Evolutionary conservation across 2,329 filamentous ascomycete genomes (phyloP).

Genomic region (Colletotrichum neosansevieriae): DNA sequence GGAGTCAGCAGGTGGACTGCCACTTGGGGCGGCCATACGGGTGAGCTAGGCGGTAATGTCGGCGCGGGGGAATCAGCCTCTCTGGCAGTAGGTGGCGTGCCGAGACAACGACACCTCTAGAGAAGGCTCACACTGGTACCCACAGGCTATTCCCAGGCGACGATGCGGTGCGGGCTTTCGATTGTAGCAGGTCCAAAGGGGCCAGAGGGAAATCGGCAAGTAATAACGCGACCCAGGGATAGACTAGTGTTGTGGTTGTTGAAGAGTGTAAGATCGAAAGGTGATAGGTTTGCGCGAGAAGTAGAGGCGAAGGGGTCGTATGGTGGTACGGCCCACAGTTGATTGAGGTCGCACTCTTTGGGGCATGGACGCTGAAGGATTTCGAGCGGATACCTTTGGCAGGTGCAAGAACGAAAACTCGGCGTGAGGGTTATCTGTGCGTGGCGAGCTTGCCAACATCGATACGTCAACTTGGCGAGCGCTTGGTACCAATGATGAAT

Average conservation of each 20-base stretch:
- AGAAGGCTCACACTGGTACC: slow-evolving; percentile 23
- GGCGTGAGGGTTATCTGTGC: slow-evolving; percentile 21
- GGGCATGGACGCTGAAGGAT: background rate
- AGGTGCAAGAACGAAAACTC: background rate
- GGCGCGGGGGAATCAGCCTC: slow-evolving; percentile 36
- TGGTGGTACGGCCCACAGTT: slow-evolving; percentile 7
- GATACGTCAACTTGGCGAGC: slow-evolving; percentile 37
- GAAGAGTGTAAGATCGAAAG: slow-evolving; percentile 8
- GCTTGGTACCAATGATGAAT: slow-evolving; percentile 37
- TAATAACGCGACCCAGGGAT: slow-evolving; percentile 7
- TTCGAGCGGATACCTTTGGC: slow-evolving; percentile 13
- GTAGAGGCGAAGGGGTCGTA: background rate
- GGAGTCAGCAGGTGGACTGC: slow-evolving; percentile 21
- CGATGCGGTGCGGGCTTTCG: slow-evolving; percentile 3
- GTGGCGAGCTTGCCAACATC: slow-evolving; percentile 37
- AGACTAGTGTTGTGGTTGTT: slow-evolving; percentile 16
- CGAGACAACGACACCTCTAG: slow-evolving; percentile 35
- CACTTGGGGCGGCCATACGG: slow-evolving; percentile 8
- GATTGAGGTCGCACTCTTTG: background rate
- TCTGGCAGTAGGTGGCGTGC: slow-evolving; percentile 31
- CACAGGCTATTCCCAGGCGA: background rate
- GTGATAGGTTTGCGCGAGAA: background rate
- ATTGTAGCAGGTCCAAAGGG: slow-evolving; percentile 19
- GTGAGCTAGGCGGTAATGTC: slow-evolving; percentile 17
- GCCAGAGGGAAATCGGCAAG: slow-evolving; percentile 6